Conservation (phyloP, 257 asterid species). For the Solanum dulcamara region DNA sequence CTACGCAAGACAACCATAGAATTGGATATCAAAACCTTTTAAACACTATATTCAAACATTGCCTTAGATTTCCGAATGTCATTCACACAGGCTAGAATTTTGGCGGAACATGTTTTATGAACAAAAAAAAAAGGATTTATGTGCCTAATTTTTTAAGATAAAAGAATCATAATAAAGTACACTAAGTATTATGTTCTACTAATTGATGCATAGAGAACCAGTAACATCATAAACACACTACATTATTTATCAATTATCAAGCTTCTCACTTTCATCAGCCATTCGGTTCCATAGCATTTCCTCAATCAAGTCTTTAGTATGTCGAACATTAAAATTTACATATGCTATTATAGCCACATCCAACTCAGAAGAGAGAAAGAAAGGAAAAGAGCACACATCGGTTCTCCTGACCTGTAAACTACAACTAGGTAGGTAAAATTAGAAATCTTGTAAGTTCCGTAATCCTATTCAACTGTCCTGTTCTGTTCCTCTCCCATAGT, state of each 20-base stretch:
- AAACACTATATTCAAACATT: too few species aligned
- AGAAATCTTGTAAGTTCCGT: background rate
- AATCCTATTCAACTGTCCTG: background rate
- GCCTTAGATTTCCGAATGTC: too few species aligned
- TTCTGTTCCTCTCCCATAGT: constrained; percentile 35
- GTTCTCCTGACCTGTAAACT: background rate
- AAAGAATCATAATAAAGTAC: too few species aligned
- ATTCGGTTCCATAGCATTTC: background rate
- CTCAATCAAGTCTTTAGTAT: background rate
- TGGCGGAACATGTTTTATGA: too few species aligned
- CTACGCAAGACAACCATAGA: too few species aligned
- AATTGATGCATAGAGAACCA: too few species aligned
- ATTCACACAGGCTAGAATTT: too few species aligned
- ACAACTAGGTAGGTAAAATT: constrained; percentile 1
- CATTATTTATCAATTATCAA: background rate
- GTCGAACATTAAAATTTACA: background rate
- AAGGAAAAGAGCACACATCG: background rate
- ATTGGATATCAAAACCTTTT: too few species aligned
- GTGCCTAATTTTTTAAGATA: too few species aligned
- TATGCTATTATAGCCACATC: background rate
- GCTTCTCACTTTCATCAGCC: background rate
- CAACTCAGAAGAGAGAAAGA: background rate
- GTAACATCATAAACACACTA: background rate
- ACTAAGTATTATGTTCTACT: too few species aligned
- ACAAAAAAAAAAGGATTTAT: too few species aligned